Evolutionary conservation across 2,329 filamentous ascomycete genomes (phyloP), one percentile per base, ranked within the genome.

Genomic region (Calonectria multiphialidica): DNA sequence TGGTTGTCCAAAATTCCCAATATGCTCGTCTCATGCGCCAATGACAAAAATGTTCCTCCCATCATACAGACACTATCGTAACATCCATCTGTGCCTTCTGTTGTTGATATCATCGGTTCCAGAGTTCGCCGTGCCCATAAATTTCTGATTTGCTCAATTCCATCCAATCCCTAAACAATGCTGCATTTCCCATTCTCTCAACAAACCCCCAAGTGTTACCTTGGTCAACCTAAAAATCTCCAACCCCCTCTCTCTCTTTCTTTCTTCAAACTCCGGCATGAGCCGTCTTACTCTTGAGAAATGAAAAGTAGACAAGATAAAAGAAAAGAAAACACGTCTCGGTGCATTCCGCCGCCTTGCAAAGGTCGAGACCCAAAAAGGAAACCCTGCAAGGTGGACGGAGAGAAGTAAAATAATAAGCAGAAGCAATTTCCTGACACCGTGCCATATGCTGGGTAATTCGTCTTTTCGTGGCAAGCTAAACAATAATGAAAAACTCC

Each of bases 351-450:
- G 74, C 66, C 66, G 18, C 33, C 30, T 55, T 47, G 49, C 37
- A 50, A 57, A 57, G 57, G 47, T 44, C 33, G 23, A 44, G 45
- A 35, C 40, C 40, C 40, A 49, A 68, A 61, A 45, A 74, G 59
- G 25, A 42, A 45, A n/a, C 66, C 18, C 7, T 21, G 9, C 21
- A 59, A 71, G 64, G 57, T 62, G 66, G 35, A 21, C 18, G 35
- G 28, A 40, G 23, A 33, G 47, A 42, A 66, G 12, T 12, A 25
- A 62, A 64, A 47, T 44, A 44, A 70, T 44, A 55, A 66, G 66
- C 37, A 64, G 70, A 79, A 77, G 67, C 68, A 74, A 77, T 69
- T 69, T 71, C 71, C 65, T 25, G 53, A 71, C 72, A 73, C 74
- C 72, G 70, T 64, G 71, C 66, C 74, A 67, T 57, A 73, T 72